These are phyloP conservation scores for Plantago ovata DNA, from an alignment of 257 asterid species.

Conservation along the genomic window DNA sequence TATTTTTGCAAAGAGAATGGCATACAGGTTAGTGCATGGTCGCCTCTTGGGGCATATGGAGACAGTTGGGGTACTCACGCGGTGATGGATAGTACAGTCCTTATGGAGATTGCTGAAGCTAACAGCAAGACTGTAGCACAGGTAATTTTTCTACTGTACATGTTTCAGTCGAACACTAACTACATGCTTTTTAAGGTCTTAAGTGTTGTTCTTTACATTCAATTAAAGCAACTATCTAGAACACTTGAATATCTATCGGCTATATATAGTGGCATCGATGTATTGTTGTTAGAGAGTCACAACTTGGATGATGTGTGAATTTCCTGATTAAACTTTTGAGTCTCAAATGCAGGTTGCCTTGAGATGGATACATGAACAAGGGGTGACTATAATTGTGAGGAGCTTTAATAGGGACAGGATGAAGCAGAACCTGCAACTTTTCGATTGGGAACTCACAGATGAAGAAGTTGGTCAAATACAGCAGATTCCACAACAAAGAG, in stretches of 20 bases:
- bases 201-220: too few species aligned
- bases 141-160: too few species aligned
- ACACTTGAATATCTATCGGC: too few species aligned
- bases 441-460: constrained; percentile 33
- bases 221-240: too few species aligned
- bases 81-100: constrained; percentile 41
- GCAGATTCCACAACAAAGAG: constrained; percentile 40
- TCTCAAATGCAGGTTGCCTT: constrained; percentile 25
- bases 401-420: constrained; percentile 34
- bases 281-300: too few species aligned
- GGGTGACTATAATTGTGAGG: constrained; percentile 27
- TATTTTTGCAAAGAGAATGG: constrained; percentile 38
- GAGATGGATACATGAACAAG: constrained; percentile 41
- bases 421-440: constrained; percentile 29
- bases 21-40: constrained; percentile 42
- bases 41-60: constrained; percentile 48
- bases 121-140: constrained; percentile 37
- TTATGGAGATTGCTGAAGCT: constrained; percentile 33
- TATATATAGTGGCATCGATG: too few species aligned
- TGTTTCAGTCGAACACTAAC: too few species aligned
- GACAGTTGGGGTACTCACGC: constrained; percentile 34
- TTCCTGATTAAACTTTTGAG: neutral
- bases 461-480: constrained; percentile 33
- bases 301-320: too few species aligned
- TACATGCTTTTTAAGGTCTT: too few species aligned